phyloP scores from a whole-genome alignment of 208 protist genomes.

The Acanthamoeba sp. region DNA sequence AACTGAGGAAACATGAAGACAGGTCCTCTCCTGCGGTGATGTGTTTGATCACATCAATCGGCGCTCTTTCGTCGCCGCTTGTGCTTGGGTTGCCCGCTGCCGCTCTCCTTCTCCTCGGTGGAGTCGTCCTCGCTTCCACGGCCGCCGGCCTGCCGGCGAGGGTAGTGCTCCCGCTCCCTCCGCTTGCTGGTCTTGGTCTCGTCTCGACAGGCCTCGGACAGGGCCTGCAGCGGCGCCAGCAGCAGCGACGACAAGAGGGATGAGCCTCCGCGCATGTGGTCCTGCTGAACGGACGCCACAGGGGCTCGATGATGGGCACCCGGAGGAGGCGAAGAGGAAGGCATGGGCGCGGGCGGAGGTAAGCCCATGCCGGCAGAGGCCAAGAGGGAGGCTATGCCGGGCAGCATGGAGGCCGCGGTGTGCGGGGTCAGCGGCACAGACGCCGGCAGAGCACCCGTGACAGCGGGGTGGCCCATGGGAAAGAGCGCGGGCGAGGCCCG shows the following conservation, averaged over 20 bases:
- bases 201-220: not conserved
- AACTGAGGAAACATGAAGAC: too few relatives aligned
- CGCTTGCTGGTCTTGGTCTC: not conserved
- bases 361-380: not conserved
- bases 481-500: not conserved
- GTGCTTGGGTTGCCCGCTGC: not conserved
- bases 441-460: not conserved
- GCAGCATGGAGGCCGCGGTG: not conserved
- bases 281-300: not conserved
- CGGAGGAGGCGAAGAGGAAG: not conserved
- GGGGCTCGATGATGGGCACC: not conserved
- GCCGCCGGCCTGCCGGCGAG: not conserved
- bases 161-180: not conserved
- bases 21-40: too few relatives aligned
- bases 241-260: not conserved
- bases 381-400: not conserved
- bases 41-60: not conserved
- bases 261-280: not conserved
- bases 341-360: not conserved
- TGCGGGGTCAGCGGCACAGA: not conserved
- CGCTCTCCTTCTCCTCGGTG: not conserved
- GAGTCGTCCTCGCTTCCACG: not conserved
- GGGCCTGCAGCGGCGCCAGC: not conserved
- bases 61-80: conserved; percentile 9
- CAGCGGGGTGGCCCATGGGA: too few relatives aligned